Evolutionary conservation across 805 yeast genomes (phyloP).

Genomic region (Saccharomyces kudriavzevii): DNA sequence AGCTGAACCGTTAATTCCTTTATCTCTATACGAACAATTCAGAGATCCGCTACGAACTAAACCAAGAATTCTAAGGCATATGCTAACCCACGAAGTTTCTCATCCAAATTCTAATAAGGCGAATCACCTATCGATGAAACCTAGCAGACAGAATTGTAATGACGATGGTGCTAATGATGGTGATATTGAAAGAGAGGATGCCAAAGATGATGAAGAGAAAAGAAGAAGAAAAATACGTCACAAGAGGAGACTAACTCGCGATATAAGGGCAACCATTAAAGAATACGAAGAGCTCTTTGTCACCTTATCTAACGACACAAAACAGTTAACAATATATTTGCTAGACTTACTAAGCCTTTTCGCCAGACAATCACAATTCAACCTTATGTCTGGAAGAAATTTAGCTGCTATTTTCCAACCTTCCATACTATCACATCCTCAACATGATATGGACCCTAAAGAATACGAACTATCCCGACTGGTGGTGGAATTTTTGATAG

Average conservation of each 20-base stretch:
- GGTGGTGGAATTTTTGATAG: slow-evolving; percentile 83
- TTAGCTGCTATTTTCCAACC: slow-evolving; percentile 96
- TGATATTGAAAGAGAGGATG: slow-evolving; percentile 12
- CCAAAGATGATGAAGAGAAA: slow-evolving; percentile 8
- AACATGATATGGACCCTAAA: slow-evolving; percentile 84
- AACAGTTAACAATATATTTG: slow-evolving; percentile 77
- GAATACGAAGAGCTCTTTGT: slow-evolving; percentile 65
- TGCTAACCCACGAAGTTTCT: slow-evolving; percentile 38
- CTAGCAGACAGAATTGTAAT: not conserved
- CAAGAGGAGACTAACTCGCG: slow-evolving; percentile 52
- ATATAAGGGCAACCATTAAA: slow-evolving; percentile 58
- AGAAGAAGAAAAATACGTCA: slow-evolving; percentile 37
- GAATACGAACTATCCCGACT: slow-evolving; percentile 82
- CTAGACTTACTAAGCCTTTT: slow-evolving; percentile 82
- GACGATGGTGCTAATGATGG: slow-evolving; percentile 15
- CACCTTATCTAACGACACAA: slow-evolving; percentile 64
- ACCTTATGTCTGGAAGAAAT: slow-evolving; percentile 87
- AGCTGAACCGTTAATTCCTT: slow-evolving; percentile 88
- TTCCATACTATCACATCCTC: slow-evolving; percentile 85
- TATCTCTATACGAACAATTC: slow-evolving; percentile 65
- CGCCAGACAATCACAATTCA: slow-evolving; percentile 64
- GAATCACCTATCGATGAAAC: slow-evolving; percentile 9
- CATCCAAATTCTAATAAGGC: slow-evolving; percentile 32
- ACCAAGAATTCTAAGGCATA: slow-evolving; percentile 58
- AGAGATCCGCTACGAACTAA: slow-evolving; percentile 66